Percentiles rank a stretch among this genome's conserved stretches.
phyloP scores from a whole-genome alignment of 495 filamentous ascomycete species.

The Xylaria castorea region DNA sequence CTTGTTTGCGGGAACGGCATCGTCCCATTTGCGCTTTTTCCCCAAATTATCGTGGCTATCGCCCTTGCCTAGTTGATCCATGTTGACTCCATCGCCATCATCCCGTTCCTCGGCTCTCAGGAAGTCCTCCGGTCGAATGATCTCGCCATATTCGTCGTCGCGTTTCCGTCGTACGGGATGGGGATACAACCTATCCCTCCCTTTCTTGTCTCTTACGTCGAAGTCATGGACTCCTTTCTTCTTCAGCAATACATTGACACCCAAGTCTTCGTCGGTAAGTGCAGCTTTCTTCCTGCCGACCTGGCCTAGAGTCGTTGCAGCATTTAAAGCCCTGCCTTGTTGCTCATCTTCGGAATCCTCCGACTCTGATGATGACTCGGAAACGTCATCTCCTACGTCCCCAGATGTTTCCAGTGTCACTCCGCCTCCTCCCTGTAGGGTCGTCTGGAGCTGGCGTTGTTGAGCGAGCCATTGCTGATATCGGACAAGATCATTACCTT shows the following conservation, averaged over 20 bases:
- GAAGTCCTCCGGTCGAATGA: constrained; percentile 92
- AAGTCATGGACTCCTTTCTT: constrained; percentile 88
- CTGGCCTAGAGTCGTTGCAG: constrained; percentile 80
- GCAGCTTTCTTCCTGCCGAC: constrained; percentile 81
- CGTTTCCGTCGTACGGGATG: constrained; percentile 80
- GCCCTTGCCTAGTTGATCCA: constrained; percentile 51
- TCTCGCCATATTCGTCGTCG: constrained; percentile 89
- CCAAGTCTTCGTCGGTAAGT: constrained; percentile 83
- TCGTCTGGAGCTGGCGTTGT: constrained; percentile 77
- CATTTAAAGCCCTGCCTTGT: constrained; percentile 90
- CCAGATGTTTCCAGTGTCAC: constrained; percentile 70
- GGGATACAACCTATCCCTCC: constrained; percentile 91
- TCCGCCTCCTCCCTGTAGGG: constrained; percentile 70
- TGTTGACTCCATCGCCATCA: constrained; percentile 71
- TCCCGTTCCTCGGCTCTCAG: constrained; percentile 92
- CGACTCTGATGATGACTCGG: constrained; percentile 77
- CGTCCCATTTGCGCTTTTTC: constrained; percentile 93
- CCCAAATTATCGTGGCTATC: constrained; percentile 72
- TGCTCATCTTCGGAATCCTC: constrained; percentile 90
- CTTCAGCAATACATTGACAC: constrained; percentile 89
- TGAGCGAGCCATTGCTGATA: constrained; percentile 93
- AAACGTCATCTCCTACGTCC: constrained; percentile 83
- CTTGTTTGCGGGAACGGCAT: constrained; percentile 58
- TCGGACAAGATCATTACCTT: constrained; percentile 72
- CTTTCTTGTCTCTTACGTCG: constrained; percentile 91